Evolutionary conservation across 352 stramenopile genomes (phyloP), one percentile per base, ranked within the genome.

Genomic region (Phytophthora pluvialis): DNA sequence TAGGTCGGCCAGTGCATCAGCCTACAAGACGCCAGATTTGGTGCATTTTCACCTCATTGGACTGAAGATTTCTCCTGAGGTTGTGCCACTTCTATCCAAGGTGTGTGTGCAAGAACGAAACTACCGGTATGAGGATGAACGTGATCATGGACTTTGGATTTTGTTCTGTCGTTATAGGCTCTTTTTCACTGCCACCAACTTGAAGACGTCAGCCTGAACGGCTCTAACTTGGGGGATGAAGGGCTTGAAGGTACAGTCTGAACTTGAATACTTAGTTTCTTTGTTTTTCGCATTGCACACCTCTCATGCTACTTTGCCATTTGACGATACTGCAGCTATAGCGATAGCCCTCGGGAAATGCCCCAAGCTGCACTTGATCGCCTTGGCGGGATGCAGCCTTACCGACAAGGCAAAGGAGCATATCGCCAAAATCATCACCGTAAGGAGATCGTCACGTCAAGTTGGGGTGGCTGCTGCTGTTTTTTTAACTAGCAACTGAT

Each of bases 371-470:
- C 60, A 79, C 8, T 67, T 81, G 49, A 52, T 90, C 21, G 81
- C 70, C 13, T 61, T 90, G 28, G 61, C 75, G 5, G 58, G 61
- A 5, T 90, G 81, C 46, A 56, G 59, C 5, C 59, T 90, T n/a
- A 88, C 81, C 1, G 54, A 85, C 21, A 80, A 83, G 10, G 62
- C 77, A n/a, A 80, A 65, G 50, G 61, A 75, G 10, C 72, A 83
- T 49, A 60, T 88, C n/a, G 49, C 73, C 6, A 90, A 90, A 66
- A 83, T 90, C 47, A 80, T 88, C n/a, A 67, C 77, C 0, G 79
- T 87, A 64, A 36, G 61, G 39, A 15, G 33, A 13, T 39, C 11
- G n/a, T 50, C 8, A 33, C 15, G 40, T 25, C 33, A 32, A n/a
- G 21, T 49, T 57, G 18, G 12, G 32, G 29, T 36, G 7, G 16